These are phyloP conservation scores for Cicer chorassanicum DNA, from an alignment of 306 rosid genomes.

Conservation along the genomic window DNA sequence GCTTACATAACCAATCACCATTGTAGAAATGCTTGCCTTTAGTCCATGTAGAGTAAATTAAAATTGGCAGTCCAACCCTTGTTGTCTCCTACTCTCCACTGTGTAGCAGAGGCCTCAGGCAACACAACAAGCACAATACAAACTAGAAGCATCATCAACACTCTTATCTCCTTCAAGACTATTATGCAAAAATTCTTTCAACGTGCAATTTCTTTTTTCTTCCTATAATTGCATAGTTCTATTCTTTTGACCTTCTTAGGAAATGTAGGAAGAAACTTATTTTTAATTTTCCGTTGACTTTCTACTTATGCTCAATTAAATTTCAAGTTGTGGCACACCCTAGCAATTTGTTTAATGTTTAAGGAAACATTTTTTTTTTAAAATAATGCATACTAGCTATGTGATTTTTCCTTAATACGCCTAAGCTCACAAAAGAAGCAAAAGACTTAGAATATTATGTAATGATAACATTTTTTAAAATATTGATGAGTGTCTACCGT, in stretches of 20 bases:
- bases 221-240: neutral
- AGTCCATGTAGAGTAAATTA: slow-evolving; percentile 73
- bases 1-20: slow-evolving; percentile 81
- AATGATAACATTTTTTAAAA: too few species aligned
- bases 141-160: slow-evolving; percentile 35
- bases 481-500: too few species aligned
- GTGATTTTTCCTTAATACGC: neutral
- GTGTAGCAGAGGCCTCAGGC: slow-evolving; percentile 64
- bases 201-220: neutral
- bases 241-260: neutral
- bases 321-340: neutral
- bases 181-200: slow-evolving; percentile 19
- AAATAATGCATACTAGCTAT: neutral
- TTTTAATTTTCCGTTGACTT: neutral
- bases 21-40: slow-evolving; percentile 68
- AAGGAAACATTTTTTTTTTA: neutral
- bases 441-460: too few species aligned
- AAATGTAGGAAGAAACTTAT: neutral
- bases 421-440: too few species aligned
- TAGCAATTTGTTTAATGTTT: neutral
- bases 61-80: slow-evolving; percentile 58
- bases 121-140: slow-evolving; percentile 45
- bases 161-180: slow-evolving; percentile 46
- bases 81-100: too few species aligned
- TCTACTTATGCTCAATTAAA: neutral